phyloP scores from a whole-genome alignment of 495 filamentous ascomycete genomes.

The Penicillium fimorum region DNA sequence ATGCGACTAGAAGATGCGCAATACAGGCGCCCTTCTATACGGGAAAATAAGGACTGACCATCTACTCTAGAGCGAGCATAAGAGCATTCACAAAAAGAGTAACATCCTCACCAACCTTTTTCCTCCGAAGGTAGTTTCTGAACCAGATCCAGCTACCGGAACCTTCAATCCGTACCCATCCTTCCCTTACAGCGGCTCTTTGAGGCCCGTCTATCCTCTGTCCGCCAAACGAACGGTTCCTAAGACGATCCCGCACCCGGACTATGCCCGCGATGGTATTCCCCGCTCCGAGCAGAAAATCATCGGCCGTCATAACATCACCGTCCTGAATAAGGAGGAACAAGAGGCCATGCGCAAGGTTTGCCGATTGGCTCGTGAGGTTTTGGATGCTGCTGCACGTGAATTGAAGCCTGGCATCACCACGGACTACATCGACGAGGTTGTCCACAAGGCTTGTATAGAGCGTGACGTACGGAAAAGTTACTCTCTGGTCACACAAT shows the following conservation, averaged over 20 bases:
- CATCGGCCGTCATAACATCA: constrained; percentile 70
- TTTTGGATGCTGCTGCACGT: constrained; percentile 85
- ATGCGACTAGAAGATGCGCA: constrained; percentile 30
- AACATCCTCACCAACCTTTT: constrained; percentile 69
- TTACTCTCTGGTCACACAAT: constrained; percentile 1
- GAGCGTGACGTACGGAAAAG: constrained; percentile 73
- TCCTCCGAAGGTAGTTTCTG: constrained; percentile 74
- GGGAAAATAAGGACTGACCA: constrained; percentile 17
- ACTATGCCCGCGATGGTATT: constrained; percentile 80
- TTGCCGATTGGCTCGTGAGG: constrained; percentile 83
- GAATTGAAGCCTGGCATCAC: constrained; percentile 84
- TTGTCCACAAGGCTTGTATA: constrained; percentile 93
- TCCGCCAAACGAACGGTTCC: constrained; percentile 72
- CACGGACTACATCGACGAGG: constrained; percentile 92
- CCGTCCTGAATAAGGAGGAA: constrained; percentile 72
- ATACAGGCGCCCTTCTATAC: constrained; percentile 8
- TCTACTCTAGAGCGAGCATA: constrained; percentile 69
- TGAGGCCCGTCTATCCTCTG: constrained; percentile 88
- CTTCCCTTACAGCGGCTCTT: constrained; percentile 73
- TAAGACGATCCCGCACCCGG: constrained; percentile 76
- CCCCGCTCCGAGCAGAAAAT: constrained; percentile 77
- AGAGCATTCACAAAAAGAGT: constrained; percentile 80
- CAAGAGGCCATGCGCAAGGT: constrained; percentile 92
- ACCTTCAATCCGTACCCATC: constrained; percentile 87
- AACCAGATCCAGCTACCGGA: constrained; percentile 85